Percentiles rank a stretch among this genome's conserved stretches.
Evolutionary conservation across 352 stramenopile species (phyloP).

Genomic region (Phytophthora palmivora): DNA sequence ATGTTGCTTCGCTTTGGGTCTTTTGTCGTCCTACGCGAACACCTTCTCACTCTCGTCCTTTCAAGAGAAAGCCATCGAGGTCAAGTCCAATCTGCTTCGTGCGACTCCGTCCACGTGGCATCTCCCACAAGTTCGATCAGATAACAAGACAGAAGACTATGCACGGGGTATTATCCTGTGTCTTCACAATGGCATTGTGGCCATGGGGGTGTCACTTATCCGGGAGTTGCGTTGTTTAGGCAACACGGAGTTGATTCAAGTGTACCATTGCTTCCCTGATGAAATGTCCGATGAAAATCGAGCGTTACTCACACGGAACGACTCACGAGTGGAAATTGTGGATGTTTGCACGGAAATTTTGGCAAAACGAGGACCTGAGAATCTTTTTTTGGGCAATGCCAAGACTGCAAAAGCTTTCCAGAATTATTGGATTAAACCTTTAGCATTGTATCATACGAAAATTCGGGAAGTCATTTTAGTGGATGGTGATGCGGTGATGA

Average conservation of each 20-base stretch:
- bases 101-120: slow-evolving; percentile 15
- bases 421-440: slow-evolving; percentile 71
- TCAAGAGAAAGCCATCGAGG: slow-evolving; percentile 4
- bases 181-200: slow-evolving; percentile 53
- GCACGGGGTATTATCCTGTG: slow-evolving; percentile 44
- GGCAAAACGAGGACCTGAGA: slow-evolving; percentile 27
- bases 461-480: slow-evolving; percentile 58
- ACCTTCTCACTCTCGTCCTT: slow-evolving; percentile 26
- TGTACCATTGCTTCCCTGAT: slow-evolving; percentile 34
- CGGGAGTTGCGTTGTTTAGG: slow-evolving; percentile 43
- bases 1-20: slow-evolving; percentile 48
- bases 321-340: slow-evolving; percentile 63
- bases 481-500: slow-evolving; percentile 61
- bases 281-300: slow-evolving; percentile 48
- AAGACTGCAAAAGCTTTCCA: slow-evolving; percentile 45
- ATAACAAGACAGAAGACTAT: no score
- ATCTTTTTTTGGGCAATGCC: slow-evolving; percentile 33
- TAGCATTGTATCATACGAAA: slow-evolving; percentile 61
- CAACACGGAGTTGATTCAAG: no score
- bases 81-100: slow-evolving; percentile 19
- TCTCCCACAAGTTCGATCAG: no score
- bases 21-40: slow-evolving; percentile 41
- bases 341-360: slow-evolving; percentile 63
- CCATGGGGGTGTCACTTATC: slow-evolving; percentile 67
- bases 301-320: slow-evolving; percentile 48